Base-by-base conservation (phyloP, 306 rosid genomes). In the Psophocarpus tetragonolobus region DNA sequence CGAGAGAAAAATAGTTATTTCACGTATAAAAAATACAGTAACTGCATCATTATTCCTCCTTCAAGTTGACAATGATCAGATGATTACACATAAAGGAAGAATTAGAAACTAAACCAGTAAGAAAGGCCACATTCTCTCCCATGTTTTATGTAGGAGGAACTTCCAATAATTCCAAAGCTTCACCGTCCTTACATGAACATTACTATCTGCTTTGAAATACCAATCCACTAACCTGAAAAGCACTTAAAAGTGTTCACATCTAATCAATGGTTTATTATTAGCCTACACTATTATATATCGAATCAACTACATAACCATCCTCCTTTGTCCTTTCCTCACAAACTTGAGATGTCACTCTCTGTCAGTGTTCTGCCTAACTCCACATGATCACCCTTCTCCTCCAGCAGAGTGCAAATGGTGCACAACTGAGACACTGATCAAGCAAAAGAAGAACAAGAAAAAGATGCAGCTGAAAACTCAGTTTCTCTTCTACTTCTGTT, bases 71-170 rank as follows among this genome's bases (percentile, higher is more conserved):
- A 76, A 62, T 32, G 62, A 76, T 27, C 23, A 64, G 35, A 21
- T 36, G 65, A 47, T 56, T 65, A 29, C 17, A 69, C 41, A 81
- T 10, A 61, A 76, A 70, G 53, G 53, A 76, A 76, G 67, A 38
- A 48, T 60, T 15, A 60, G 30, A 57, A 51, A 50, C 56, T 21
- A 70, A 68, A 32, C 58, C 50, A 44, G 26, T 48, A 62, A 12
- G 58, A 87, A 78, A 44, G 65, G 78, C 23, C 90, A 92, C 95
- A 92, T 92, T 91, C 98, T 88, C 70, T 84, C 86, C 97, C 96
- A 92, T 92, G 92, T 92, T 86, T 88, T 76, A 81, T 92, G 97
- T 95, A 91, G 97, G 96, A 87, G 88, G 86, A 85, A 77, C 81
- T 91, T 86, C 88, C 87, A 88, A 83, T 85, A 85, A 86, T 47